These are phyloP conservation scores for Syzygium grande DNA, from an alignment of 345 rosid genomes.

Conservation along the genomic window DNA sequence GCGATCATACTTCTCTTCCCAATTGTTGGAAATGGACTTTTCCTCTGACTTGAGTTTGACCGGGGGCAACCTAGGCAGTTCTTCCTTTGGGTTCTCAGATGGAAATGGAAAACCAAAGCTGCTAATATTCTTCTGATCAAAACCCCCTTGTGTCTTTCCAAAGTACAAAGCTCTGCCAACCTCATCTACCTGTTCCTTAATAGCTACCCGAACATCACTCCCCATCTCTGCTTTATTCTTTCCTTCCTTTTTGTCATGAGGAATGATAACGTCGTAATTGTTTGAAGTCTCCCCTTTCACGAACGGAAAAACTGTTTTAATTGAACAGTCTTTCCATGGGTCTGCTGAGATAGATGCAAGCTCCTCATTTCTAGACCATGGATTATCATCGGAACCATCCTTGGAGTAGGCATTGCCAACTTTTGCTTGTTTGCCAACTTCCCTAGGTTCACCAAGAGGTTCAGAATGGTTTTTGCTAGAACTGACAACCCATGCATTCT, in stretches of 20 bases:
- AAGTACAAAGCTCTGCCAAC: constrained; percentile 73
- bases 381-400: constrained; percentile 24
- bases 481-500: constrained; percentile 49
- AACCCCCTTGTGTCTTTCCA: constrained; percentile 48
- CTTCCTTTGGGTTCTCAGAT: constrained; percentile 65
- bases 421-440: constrained; percentile 32
- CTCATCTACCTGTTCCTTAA: constrained; percentile 88
- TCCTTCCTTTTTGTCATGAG: constrained; percentile 55
- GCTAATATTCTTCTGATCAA: constrained; percentile 40
- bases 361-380: constrained; percentile 44
- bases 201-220: constrained; percentile 22
- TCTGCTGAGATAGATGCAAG: constrained; percentile 36
- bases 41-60: constrained; percentile 96
- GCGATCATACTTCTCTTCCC: constrained; percentile 84
- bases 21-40: constrained; percentile 51
- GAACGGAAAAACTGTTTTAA: constrained; percentile 66
- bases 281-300: constrained; percentile 46
- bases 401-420: constrained; percentile 17
- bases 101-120: constrained; percentile 43
- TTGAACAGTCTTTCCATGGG: constrained; percentile 65
- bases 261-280: constrained; percentile 21
- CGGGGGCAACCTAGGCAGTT: constrained; percentile 90
- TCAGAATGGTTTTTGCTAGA: constrained; percentile 36
- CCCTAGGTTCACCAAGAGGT: constrained; percentile 30
- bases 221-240: constrained; percentile 46